Evolutionary conservation across 257 asterid genomes (phyloP).

Genomic region (Nicotiana tabacum): DNA sequence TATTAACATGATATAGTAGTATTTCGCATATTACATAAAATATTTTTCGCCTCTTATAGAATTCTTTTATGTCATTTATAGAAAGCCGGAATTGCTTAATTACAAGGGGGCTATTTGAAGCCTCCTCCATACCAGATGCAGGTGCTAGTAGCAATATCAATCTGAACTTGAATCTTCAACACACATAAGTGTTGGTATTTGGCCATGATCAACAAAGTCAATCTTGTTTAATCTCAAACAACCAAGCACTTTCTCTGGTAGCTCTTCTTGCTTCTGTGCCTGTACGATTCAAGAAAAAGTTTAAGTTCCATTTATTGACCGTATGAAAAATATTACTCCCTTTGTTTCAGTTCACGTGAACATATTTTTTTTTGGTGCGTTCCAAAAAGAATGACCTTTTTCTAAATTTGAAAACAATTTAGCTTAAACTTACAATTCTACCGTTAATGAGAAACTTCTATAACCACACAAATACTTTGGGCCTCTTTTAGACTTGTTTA

Average conservation of each 20-base stretch:
- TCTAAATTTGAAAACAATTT: no score
- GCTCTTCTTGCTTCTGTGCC: constrained; percentile 85
- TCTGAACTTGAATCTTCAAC: constrained; percentile 10
- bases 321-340: no score
- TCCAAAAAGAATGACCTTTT: no score
- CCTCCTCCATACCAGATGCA: not conserved
- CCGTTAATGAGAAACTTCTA: no score
- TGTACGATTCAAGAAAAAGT: constrained; percentile 12
- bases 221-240: constrained; percentile 77
- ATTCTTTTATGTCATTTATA: not conserved
- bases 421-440: no score
- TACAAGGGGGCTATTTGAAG: not conserved
- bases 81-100: not conserved
- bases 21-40: not conserved
- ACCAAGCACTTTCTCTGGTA: constrained; percentile 72
- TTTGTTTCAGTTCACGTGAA: no score
- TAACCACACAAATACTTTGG: no score
- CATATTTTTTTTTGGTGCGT: no score
- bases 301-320: not conserved
- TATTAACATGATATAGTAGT: not conserved
- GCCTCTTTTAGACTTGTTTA: no score
- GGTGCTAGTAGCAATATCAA: not conserved
- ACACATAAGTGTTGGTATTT: constrained; percentile 63
- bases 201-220: constrained; percentile 62
- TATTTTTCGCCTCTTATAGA: not conserved